Conservation (phyloP, 1,139 yeast genomes). For the Debaryomyces fabryi region DNA sequence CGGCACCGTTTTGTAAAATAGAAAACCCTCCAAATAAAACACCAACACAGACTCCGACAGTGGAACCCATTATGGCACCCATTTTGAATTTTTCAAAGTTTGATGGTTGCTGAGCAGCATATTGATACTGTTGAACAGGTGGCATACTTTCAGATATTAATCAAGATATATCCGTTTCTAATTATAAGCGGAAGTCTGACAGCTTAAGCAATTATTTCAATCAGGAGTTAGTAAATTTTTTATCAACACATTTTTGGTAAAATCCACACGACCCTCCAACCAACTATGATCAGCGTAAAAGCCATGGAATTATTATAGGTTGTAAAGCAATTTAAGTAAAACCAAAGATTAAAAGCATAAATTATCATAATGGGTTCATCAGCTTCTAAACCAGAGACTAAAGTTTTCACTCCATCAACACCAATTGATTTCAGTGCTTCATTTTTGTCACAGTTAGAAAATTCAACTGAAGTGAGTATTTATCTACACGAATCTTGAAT, state of each 20-base stretch:
- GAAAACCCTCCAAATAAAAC: slow-evolving; percentile 93
- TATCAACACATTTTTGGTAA: slow-evolving; percentile 1
- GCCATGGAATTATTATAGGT: not conserved
- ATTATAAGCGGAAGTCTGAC: not conserved
- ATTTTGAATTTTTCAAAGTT: slow-evolving; percentile 95
- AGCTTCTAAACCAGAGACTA: slow-evolving; percentile 63
- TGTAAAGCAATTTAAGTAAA: not conserved
- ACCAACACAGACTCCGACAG: slow-evolving; percentile 96
- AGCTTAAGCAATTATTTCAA: not conserved
- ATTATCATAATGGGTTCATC: slow-evolving; percentile 50
- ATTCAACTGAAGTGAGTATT: slow-evolving; percentile 59
- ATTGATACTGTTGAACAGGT: slow-evolving; percentile 79
- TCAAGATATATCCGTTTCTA: not conserved
- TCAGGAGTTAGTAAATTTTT: slow-evolving; percentile 3
- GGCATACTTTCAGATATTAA: slow-evolving; percentile 54
- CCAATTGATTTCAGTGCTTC: slow-evolving; percentile 77
- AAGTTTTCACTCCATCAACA: slow-evolving; percentile 68
- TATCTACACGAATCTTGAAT: not conserved
- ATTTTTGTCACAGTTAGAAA: slow-evolving; percentile 70
- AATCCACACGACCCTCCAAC: not conserved
- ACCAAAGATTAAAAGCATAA: not conserved
- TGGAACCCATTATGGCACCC: slow-evolving; percentile 97
- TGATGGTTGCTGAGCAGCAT: slow-evolving; percentile 78
- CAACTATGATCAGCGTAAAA: slow-evolving; percentile 8
- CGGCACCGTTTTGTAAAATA: slow-evolving; percentile 90